Conservation (phyloP, 129 eudicot genomes). For the Saposhnikovia divaricata region DNA sequence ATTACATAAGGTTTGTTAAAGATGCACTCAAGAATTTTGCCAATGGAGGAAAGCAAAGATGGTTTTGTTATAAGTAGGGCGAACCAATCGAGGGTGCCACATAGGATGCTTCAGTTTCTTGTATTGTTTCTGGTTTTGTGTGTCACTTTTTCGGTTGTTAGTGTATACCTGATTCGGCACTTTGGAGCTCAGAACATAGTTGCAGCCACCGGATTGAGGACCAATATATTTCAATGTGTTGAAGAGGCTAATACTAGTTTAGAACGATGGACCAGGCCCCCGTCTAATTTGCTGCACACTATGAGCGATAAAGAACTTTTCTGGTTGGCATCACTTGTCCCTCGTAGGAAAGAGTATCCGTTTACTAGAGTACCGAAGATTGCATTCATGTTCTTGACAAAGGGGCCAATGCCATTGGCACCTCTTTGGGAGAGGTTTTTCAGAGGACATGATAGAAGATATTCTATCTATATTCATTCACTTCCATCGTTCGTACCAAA, state of each 20-base stretch:
- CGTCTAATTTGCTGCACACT: slow-evolving; percentile 53
- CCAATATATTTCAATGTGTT: slow-evolving; percentile 40
- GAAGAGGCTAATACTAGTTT: slow-evolving; percentile 30
- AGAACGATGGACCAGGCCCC: slow-evolving; percentile 59
- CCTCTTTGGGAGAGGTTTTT: slow-evolving; percentile 96
- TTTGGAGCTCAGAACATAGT: slow-evolving; percentile 42
- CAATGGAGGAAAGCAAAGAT: slow-evolving; percentile 84
- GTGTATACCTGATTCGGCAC: slow-evolving; percentile 55
- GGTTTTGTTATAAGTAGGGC: slow-evolving; percentile 35
- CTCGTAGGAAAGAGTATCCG: slow-evolving; percentile 61
- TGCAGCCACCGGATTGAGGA: slow-evolving; percentile 30
- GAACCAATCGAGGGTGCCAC: slow-evolving; percentile 66
- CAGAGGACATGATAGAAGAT: slow-evolving; percentile 56
- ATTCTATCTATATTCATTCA: slow-evolving; percentile 70
- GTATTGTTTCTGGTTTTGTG: slow-evolving; percentile 55
- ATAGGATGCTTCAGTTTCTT: slow-evolving; percentile 52
- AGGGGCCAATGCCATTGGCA: slow-evolving; percentile 90
- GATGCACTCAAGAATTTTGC: slow-evolving; percentile 22
- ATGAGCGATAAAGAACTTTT: slow-evolving; percentile 74
- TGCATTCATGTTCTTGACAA: slow-evolving; percentile 98
- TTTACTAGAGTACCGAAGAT: slow-evolving; percentile 72
- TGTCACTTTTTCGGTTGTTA: slow-evolving; percentile 49
- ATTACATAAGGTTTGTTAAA: neutral
- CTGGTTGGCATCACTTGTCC: slow-evolving; percentile 81
- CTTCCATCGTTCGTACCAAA: slow-evolving; percentile 55